phyloP scores from a whole-genome alignment of 371 early-diverging fungal species.

The Basidiobolus meristosporus region DNA sequence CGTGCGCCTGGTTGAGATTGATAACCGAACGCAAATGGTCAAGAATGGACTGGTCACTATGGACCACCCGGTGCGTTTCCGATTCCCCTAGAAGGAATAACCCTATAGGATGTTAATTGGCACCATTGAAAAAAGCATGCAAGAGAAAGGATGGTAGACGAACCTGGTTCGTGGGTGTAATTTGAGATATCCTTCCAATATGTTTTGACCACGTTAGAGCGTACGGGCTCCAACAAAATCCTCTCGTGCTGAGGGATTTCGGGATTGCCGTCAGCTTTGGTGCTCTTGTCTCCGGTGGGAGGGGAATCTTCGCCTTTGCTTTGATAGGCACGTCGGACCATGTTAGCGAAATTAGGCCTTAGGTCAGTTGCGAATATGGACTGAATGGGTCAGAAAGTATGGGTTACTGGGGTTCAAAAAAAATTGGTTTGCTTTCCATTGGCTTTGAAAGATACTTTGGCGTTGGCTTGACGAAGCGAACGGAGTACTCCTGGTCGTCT shows the following conservation, averaged over 20 bases:
- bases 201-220: slow-evolving; percentile 12
- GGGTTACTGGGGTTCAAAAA: too few relatives aligned
- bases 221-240: slow-evolving; percentile 1
- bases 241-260: neutral
- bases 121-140: slow-evolving; percentile 5
- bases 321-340: too few relatives aligned
- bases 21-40: slow-evolving; percentile 17
- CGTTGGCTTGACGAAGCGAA: too few relatives aligned
- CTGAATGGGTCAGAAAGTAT: too few relatives aligned
- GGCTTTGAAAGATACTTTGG: too few relatives aligned
- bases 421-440: too few relatives aligned
- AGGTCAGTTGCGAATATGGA: too few relatives aligned
- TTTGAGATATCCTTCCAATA: slow-evolving; percentile 28
- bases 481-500: too few relatives aligned
- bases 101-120: neutral
- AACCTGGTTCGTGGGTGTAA: slow-evolving; percentile 18
- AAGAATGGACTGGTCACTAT: slow-evolving; percentile 12
- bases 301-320: too few relatives aligned
- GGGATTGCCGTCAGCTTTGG: too few relatives aligned
- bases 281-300: too few relatives aligned
- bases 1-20: slow-evolving; percentile 15
- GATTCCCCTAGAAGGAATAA: slow-evolving; percentile 3
- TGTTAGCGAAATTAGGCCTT: too few relatives aligned
- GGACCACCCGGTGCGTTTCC: slow-evolving; percentile 5
- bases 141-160: slow-evolving; percentile 6